These are phyloP conservation scores for Yamadazyma kanchanaburiensis DNA, from an alignment of 1,139 yeast species.

Conservation along the genomic window DNA sequence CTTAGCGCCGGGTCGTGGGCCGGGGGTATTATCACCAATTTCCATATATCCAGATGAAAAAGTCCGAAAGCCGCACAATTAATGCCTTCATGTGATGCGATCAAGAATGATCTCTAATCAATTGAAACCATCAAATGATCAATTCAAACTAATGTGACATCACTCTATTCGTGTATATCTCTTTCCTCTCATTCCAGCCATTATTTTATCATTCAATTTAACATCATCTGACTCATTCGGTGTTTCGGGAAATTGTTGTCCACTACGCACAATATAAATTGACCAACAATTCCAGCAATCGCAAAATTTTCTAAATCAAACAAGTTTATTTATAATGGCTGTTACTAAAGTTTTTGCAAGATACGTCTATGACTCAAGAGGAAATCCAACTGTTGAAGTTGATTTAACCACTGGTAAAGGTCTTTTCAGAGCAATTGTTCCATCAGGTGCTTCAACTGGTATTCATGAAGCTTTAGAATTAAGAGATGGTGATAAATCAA, in stretches of 20 bases:
- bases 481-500: constrained; percentile 90
- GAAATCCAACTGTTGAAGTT: constrained; percentile 97
- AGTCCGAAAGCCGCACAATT: constrained; percentile 3
- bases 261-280: constrained; percentile 5
- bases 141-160: too few species aligned
- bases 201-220: not conserved
- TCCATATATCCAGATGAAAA: not conserved
- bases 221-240: constrained; percentile 6
- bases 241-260: constrained; percentile 10
- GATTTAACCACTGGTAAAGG: constrained; percentile 85
- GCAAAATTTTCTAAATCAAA: not conserved
- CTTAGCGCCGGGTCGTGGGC: not conserved
- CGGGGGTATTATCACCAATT: not conserved
- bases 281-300: constrained; percentile 1
- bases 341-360: constrained; percentile 72
- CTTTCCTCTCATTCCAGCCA: too few species aligned
- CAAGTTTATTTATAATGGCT: constrained; percentile 23
- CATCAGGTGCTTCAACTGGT: constrained; percentile 98
- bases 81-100: not conserved
- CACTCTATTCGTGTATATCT: too few species aligned
- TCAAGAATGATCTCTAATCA: not conserved
- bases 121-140: too few species aligned
- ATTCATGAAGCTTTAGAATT: constrained; percentile 92
- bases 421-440: constrained; percentile 87
- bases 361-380: constrained; percentile 96